Base-by-base conservation (phyloP, 257 asterid genomes). In the Solanum lignicaule region DNA sequence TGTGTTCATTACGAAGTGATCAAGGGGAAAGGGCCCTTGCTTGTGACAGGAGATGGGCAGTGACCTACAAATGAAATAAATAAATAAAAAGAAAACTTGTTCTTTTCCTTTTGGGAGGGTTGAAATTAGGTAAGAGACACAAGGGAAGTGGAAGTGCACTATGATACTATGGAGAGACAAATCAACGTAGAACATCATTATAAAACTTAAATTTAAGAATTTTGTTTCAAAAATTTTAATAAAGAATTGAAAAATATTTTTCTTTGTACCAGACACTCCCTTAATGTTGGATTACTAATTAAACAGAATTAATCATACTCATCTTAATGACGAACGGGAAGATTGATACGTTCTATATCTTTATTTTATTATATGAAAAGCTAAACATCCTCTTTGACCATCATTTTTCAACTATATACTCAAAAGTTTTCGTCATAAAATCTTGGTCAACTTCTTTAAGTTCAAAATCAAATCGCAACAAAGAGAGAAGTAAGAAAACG, bases 51-150 rank as follows among this genome's bases (percentile, higher is more conserved):
- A 86, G 85, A 89, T 90, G 92, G 90, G 79, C 36, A 83, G 83
- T 89, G 93, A 86, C 92, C 91, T 89, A 89, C 52, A 88, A n/a
- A 52, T 60, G 81, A 88, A 87, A 87, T 88, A 75, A 58, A 58
- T 9, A 33, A 18, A 73, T 46, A 46, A 46, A 7, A 32, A 5
- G 21, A 18, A 5, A 0, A 6, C 29, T 15, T 10, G 3, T 31
- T 55, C 12, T 55, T 32, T 65, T 25, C 27, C 39, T 14, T 38
- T 86, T 58, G 76, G 3, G 69, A 86, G 84, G 89, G 81, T 55
- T 82, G 87, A 85, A 83, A 87, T 84, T 52, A 78, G 87, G 88
- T 78, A 10, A 81, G 82, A 58, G 46, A n/a, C 87, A 90, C 68
- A 87, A 88, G 85, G 78, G 86, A 88, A 86, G 87, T 31, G 41